A percentile compares a stretch with the other conserved stretches of the same genome.
Evolutionary conservation across 2,329 filamentous ascomycete genomes (phyloP).

Genomic region (Aspergillus piperis): DNA sequence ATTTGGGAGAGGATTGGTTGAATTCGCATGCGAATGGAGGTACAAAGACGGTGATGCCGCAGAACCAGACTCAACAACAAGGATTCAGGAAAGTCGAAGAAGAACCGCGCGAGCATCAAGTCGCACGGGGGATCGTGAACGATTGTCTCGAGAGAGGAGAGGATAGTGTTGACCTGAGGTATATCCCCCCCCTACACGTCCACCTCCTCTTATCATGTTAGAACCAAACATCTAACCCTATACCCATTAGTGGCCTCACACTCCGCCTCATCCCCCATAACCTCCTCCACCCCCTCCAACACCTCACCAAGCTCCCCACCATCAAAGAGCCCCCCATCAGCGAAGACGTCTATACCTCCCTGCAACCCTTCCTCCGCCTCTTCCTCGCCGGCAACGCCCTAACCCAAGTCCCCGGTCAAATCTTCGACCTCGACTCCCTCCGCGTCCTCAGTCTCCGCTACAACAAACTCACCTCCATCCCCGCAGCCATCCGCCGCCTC

Average conservation of each 20-base stretch:
- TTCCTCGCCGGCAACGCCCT: conserved; percentile 49
- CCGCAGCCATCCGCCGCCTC: conserved; percentile 43
- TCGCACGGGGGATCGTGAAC: conserved; percentile 41
- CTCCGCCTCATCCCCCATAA: conserved; percentile 34
- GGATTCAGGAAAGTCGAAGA: conserved; percentile 27
- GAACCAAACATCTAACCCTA: conserved; percentile 1
- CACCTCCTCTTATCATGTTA: not conserved
- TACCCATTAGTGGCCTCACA: conserved; percentile 33
- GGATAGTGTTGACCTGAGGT: conserved; percentile 50
- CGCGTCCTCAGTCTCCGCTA: conserved; percentile 49
- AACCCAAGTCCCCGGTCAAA: conserved; percentile 36
- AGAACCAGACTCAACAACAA: conserved; percentile 15
- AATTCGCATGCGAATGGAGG: conserved; percentile 23
- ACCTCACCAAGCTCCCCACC: conserved; percentile 44
- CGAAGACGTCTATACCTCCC: conserved; percentile 40
- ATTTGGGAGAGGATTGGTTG: conserved; percentile 43
- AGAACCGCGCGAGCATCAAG: conserved; percentile 39
- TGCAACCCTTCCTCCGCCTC: conserved; percentile 46
- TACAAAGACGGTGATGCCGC: not conserved
- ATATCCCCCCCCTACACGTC: conserved; percentile 11
- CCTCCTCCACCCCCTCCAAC: conserved; percentile 40
- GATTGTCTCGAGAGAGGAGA: conserved; percentile 47
- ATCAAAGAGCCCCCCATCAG: conserved; percentile 35
- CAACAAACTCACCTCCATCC: conserved; percentile 47
- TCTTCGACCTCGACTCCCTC: conserved; percentile 46